Evolutionary conservation across 352 stramenopile genomes (phyloP).

Genomic region (Phytopythium boreale): DNA sequence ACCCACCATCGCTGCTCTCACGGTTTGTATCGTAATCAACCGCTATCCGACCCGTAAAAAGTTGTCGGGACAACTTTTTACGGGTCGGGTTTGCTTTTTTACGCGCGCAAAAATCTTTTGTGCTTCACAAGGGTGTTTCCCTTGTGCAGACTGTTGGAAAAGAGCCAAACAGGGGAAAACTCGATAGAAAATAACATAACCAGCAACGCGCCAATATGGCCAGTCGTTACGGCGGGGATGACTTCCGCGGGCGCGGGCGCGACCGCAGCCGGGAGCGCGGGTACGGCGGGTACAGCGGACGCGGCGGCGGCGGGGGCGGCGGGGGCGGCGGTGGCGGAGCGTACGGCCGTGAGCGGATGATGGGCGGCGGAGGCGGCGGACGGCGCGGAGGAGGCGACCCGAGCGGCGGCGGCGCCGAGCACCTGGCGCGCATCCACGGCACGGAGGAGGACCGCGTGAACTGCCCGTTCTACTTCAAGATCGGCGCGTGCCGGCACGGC

Average conservation of each 20-base stretch:
- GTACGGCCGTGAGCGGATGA: conserved; percentile 55
- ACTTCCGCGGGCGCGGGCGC: conserved; percentile 58
- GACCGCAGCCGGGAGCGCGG: conserved; percentile 73
- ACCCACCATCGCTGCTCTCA: too few species aligned
- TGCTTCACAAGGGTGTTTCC: background rate
- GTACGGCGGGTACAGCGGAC: conserved; percentile 28
- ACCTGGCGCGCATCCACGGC: conserved; percentile 97
- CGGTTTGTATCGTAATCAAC: background rate
- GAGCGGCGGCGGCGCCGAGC: conserved; percentile 88
- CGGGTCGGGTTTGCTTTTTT: background rate
- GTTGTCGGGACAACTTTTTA: background rate
- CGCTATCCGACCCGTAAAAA: background rate
- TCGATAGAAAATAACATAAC: too few species aligned
- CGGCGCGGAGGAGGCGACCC: conserved; percentile 58
- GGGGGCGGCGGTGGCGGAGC: conserved; percentile 34
- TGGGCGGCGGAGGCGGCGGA: conserved; percentile 17
- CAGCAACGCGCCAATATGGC: conserved; percentile 26
- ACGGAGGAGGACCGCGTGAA: conserved; percentile 98
- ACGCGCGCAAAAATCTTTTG: conserved; percentile 1
- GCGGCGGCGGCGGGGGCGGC: conserved; percentile 29
- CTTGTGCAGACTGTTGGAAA: conserved; percentile 7
- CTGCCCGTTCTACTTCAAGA: conserved; percentile 99
- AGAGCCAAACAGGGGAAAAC: conserved; percentile 1
- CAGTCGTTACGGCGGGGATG: conserved; percentile 62
- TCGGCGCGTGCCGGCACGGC: conserved; percentile 98